Evolutionary conservation across 2,329 filamentous ascomycete genomes (phyloP).

Genomic region (Penicillium expansum): DNA sequence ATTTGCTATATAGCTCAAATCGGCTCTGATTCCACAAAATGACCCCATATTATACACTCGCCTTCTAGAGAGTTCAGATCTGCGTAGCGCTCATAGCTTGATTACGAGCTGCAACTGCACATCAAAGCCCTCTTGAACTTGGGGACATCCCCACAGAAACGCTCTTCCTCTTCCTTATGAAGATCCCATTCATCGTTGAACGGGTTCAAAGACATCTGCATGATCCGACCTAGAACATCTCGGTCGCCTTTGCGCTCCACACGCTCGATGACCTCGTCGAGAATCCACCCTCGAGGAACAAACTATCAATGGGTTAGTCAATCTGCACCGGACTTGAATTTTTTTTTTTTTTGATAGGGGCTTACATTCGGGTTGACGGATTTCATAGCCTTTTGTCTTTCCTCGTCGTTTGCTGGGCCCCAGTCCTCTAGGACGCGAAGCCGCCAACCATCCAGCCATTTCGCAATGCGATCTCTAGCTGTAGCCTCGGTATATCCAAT

Average conservation of each 20-base stretch:
- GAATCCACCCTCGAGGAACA: conserved; percentile 81
- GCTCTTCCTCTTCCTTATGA: conserved; percentile 69
- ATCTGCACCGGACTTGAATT: not conserved
- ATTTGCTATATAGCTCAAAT: not conserved
- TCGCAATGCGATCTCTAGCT: conserved; percentile 64
- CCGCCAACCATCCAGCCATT: conserved; percentile 81
- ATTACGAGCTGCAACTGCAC: conserved; percentile 87
- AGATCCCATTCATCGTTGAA: conserved; percentile 69
- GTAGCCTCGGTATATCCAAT: conserved; percentile 60
- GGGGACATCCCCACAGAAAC: conserved; percentile 85
- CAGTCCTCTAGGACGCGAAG: conserved; percentile 72
- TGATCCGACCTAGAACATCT: conserved; percentile 71
- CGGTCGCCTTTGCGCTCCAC: conserved; percentile 83
- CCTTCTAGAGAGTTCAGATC: not conserved
- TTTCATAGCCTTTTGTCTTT: conserved; percentile 73
- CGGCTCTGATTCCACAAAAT: not conserved
- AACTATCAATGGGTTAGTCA: conserved; percentile 52
- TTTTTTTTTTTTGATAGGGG: no score
- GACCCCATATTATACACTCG: not conserved
- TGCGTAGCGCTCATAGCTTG: not conserved
- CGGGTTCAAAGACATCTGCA: conserved; percentile 79
- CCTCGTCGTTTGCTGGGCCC: conserved; percentile 59
- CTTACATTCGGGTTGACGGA: conserved; percentile 75
- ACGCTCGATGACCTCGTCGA: conserved; percentile 87
- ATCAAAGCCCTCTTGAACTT: conserved; percentile 75